Conservation (phyloP, 2,329 filamentous ascomycete genomes). For the Exophiala sp. region DNA sequence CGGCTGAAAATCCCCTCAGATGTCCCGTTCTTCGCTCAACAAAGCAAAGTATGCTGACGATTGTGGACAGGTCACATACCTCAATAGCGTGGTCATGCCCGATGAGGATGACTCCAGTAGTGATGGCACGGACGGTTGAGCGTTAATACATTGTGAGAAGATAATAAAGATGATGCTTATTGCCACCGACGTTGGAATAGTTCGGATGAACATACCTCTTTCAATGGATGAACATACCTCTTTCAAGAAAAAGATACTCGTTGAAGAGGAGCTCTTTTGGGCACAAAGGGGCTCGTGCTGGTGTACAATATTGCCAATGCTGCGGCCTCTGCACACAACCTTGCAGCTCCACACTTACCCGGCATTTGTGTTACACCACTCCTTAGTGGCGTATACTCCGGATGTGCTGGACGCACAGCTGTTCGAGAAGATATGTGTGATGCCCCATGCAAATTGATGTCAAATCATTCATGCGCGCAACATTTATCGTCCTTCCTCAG, state of each 20-base stretch:
- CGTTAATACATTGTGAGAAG: not conserved
- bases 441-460: no score
- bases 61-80: slow-evolving; percentile 59
- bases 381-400: no score
- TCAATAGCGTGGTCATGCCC: slow-evolving; percentile 72
- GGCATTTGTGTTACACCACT: not conserved
- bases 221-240: not conserved
- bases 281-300: slow-evolving; percentile 15
- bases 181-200: slow-evolving; percentile 8
- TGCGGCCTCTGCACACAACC: not conserved
- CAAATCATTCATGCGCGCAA: no score
- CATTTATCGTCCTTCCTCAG: no score
- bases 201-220: slow-evolving; percentile 1
- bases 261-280: not conserved
- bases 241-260: slow-evolving; percentile 2
- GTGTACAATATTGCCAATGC: slow-evolving; percentile 9
- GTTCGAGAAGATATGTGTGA: no score
- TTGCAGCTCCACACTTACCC: not conserved
- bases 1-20: not conserved
- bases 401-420: no score
- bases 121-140: slow-evolving; percentile 19
- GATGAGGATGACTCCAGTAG: slow-evolving; percentile 46
- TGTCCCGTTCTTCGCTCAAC: not conserved
- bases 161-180: not conserved
- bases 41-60: slow-evolving; percentile 13